Conservation (phyloP, 371 early-diverging fungal genomes). For the Syncephalastrum contaminatum region DNA sequence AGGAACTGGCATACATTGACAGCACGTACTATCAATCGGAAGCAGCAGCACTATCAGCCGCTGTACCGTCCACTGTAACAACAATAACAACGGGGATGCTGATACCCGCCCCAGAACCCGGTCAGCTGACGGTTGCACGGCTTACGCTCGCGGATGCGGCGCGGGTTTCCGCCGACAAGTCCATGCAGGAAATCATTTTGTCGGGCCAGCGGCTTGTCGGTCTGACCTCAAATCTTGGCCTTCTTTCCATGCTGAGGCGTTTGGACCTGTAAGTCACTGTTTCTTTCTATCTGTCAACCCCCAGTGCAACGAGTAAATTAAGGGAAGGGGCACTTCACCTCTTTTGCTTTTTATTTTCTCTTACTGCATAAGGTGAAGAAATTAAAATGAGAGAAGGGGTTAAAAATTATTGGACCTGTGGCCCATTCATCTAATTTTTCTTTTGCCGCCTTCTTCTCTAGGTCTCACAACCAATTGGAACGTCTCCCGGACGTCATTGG, state of each 20-base stretch:
- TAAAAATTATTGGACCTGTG: constrained; percentile 1
- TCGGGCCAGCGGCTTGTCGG: constrained; percentile 12
- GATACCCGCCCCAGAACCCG: no score
- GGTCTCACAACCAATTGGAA: constrained; percentile 10
- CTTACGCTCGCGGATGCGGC: constrained; percentile 11
- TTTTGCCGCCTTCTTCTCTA: constrained; percentile 2
- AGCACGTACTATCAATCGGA: constrained; percentile 29
- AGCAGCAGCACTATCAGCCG: no score
- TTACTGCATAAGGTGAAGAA: neutral
- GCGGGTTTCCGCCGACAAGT: constrained; percentile 4
- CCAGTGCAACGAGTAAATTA: no score
- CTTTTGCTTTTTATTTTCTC: no score
- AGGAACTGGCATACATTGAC: constrained; percentile 40
- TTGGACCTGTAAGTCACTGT: constrained; percentile 23
- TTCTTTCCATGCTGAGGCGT: constrained; percentile 13
- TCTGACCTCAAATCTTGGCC: constrained; percentile 24
- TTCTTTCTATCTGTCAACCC: neutral
- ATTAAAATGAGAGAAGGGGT: constrained; percentile 4
- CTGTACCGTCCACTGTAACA: constrained; percentile 8
- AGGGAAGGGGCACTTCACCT: no score
- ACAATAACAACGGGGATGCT: constrained; percentile 1
- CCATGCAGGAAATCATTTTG: constrained; percentile 20
- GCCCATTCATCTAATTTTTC: neutral
- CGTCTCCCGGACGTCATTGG: constrained; percentile 58
- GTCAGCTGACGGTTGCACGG: constrained; percentile 1